Conservation (phyloP, 176 grass and related monocot species). For the Raddia distichophylla region DNA sequence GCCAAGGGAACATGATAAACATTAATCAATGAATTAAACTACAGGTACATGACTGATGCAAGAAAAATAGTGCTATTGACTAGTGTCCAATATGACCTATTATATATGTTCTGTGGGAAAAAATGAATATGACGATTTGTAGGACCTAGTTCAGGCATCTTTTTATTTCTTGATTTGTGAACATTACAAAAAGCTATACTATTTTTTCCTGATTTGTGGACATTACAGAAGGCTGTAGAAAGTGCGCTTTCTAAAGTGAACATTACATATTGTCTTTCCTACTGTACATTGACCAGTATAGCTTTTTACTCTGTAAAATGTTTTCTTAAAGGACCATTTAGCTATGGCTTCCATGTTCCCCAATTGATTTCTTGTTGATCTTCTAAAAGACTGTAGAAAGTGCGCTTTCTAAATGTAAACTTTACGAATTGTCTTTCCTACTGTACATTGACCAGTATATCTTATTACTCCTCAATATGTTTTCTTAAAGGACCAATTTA, state of each 20-base stretch:
- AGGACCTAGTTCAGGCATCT: neutral
- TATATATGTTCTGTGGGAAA: conserved; percentile 13
- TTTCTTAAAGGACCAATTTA: conserved; percentile 3
- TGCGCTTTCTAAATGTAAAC: neutral
- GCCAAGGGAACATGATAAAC: neutral
- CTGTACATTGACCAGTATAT: neutral
- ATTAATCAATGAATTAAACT: neutral
- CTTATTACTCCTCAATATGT: neutral
- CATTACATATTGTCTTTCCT: neutral
- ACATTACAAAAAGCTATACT: neutral
- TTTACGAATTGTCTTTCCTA: neutral
- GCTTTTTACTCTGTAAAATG: neutral
- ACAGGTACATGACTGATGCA: conserved; percentile 8
- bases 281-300: neutral
- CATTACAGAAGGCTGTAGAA: neutral
- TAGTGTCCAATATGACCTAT: neutral
- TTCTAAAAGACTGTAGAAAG: neutral
- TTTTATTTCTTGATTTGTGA: conserved; percentile 5
- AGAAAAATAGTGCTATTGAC: neutral
- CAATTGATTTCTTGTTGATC: neutral
- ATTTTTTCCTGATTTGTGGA: neutral
- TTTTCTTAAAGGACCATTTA: neutral
- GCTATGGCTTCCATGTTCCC: neutral
- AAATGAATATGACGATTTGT: neutral
- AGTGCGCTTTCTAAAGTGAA: neutral